Evolutionary conservation across 495 filamentous ascomycete species (phyloP).

Genomic region (Hypoxylon intermedium): DNA sequence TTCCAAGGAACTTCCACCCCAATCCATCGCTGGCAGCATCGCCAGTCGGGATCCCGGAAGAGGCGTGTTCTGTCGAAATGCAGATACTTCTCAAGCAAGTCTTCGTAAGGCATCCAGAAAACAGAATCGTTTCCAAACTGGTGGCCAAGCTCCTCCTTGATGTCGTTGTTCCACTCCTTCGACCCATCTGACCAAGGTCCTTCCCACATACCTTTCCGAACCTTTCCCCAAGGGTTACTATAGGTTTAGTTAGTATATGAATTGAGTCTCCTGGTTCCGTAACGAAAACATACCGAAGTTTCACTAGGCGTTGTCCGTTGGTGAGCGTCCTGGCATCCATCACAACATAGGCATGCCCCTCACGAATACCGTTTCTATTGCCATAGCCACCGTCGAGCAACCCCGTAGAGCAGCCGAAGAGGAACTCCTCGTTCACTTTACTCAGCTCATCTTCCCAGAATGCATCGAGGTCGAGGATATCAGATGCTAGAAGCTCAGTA

Average conservation of each 20-base stretch:
- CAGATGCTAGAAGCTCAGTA: conserved; percentile 78
- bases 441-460: conserved; percentile 91
- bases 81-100: conserved; percentile 84
- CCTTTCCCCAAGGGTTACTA: conserved; percentile 84
- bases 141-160: conserved; percentile 81
- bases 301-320: conserved; percentile 54
- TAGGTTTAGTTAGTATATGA: conserved; percentile 9
- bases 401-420: conserved; percentile 85
- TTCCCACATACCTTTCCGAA: conserved; percentile 75
- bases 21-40: conserved; percentile 86
- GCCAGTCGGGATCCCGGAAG: conserved; percentile 80
- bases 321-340: conserved; percentile 73
- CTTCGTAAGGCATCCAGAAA: conserved; percentile 75
- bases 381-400: conserved; percentile 68
- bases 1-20: conserved; percentile 87
- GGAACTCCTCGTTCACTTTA: conserved; percentile 85
- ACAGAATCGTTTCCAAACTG: conserved; percentile 89
- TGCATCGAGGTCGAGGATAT: conserved; percentile 85
- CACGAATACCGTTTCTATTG: conserved; percentile 75
- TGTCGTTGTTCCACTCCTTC: conserved; percentile 92
- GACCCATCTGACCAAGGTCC: conserved; percentile 89
- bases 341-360: conserved; percentile 88
- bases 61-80: conserved; percentile 89
- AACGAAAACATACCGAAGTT: conserved; percentile 48
- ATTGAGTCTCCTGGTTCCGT: neutral